phyloP scores from a whole-genome alignment of 176 grass and related monocot genomes.

The Rhipidocladum racemiflorum region DNA sequence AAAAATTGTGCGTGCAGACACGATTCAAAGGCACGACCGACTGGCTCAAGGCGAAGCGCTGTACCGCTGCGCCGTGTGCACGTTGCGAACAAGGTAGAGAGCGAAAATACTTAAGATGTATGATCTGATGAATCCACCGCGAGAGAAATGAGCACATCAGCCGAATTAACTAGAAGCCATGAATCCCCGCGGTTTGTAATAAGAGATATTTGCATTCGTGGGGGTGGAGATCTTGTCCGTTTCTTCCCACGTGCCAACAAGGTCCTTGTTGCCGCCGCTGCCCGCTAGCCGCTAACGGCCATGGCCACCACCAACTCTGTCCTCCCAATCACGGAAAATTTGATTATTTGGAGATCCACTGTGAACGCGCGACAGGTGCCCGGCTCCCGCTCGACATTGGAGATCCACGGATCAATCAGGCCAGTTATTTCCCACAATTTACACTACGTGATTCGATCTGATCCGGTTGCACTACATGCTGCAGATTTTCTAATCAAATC shows the following conservation, averaged over 20 bases:
- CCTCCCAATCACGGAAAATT: no score
- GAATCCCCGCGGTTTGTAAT: no score
- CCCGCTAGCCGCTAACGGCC: background rate
- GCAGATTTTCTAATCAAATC: slow-evolving; percentile 16
- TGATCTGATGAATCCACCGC: no score
- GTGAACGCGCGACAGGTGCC: slow-evolving; percentile 18
- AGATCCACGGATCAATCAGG: slow-evolving; percentile 28
- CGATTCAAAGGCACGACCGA: no score
- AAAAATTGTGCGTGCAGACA: no score
- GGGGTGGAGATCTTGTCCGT: slow-evolving; percentile 33
- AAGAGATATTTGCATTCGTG: slow-evolving; percentile 49
- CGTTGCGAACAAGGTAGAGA: no score
- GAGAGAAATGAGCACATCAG: no score
- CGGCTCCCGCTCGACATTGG: slow-evolving; percentile 1
- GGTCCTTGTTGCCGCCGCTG: background rate
- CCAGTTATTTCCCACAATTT: background rate
- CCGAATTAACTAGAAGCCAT: no score
- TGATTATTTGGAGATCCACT: no score
- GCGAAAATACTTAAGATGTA: no score
- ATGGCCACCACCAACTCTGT: slow-evolving; percentile 41
- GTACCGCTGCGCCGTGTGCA: no score
- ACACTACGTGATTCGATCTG: slow-evolving; percentile 11
- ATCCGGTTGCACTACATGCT: background rate
- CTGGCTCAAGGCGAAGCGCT: no score
- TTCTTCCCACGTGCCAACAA: slow-evolving; percentile 49